Evolutionary conservation across 345 rosid genomes (phyloP).

Genomic region (Ricinus communis): DNA sequence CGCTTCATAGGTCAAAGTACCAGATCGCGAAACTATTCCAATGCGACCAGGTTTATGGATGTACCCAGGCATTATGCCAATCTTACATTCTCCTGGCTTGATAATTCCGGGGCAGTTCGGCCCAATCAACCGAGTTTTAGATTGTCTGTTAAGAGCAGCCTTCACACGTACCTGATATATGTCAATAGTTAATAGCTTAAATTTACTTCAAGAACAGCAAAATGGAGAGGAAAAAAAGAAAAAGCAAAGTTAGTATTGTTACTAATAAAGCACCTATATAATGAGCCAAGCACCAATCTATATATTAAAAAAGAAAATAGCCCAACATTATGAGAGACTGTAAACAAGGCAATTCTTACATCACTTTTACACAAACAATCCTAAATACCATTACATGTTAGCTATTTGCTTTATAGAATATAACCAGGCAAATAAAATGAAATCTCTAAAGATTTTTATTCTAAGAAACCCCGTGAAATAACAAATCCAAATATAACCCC

Average conservation of each 20-base stretch:
- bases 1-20: constrained; percentile 97
- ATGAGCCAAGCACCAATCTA: background rate
- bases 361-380: background rate
- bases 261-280: background rate
- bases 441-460: background rate
- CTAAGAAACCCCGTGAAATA: background rate
- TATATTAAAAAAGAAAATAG: too few species aligned
- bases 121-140: constrained; percentile 88
- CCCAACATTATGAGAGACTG: too few species aligned
- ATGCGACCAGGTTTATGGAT: constrained; percentile 95
- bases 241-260: background rate
- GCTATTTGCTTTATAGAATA: background rate
- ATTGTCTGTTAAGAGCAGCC: constrained; percentile 83
- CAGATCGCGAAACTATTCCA: constrained; percentile 95
- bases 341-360: background rate
- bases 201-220: background rate
- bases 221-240: too few species aligned
- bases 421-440: background rate
- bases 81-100: constrained; percentile 92
- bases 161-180: constrained; percentile 77
- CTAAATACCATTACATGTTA: background rate
- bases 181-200: background rate
- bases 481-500: background rate
- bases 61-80: constrained; percentile 97
- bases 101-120: constrained; percentile 97